Conservation (phyloP, 1,284 basidiomycete species). For the Marasmius tenuissimus region DNA sequence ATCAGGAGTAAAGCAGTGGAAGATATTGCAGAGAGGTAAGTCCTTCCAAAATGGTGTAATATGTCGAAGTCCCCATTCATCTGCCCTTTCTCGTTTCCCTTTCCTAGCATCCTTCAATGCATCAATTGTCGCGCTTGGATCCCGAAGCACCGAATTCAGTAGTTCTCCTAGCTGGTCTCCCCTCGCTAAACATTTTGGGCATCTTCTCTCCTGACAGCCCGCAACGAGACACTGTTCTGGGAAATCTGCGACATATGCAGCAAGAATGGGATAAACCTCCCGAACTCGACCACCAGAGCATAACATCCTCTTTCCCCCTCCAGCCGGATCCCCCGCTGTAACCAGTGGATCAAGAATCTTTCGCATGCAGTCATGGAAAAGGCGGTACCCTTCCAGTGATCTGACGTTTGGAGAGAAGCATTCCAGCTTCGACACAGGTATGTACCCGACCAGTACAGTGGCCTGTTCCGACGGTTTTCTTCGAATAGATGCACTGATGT, state of each 20-base stretch:
- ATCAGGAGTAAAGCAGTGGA: constrained; percentile 10
- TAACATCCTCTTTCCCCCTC: constrained; percentile 23
- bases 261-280: constrained; percentile 23
- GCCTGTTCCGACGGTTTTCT: constrained; percentile 26
- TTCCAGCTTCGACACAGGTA: constrained; percentile 38
- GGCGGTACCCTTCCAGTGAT: constrained; percentile 15
- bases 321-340: constrained; percentile 18
- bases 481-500: constrained; percentile 31
- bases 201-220: constrained; percentile 18
- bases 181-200: constrained; percentile 15
- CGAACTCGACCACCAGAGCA: constrained; percentile 25
- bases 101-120: not conserved
- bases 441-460: constrained; percentile 38
- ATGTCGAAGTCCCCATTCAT: not conserved
- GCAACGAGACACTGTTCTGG: constrained; percentile 30
- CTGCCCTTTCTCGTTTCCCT: not conserved
- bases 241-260: constrained; percentile 30
- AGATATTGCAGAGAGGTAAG: constrained; percentile 10
- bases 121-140: not conserved
- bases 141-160: not conserved
- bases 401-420: constrained; percentile 27
- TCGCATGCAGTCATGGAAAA: constrained; percentile 28
- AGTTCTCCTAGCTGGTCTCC: constrained; percentile 10
- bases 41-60: constrained; percentile 12
- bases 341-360: constrained; percentile 24